Evolutionary conservation across 495 filamentous ascomycete species (phyloP), one percentile per base, ranked within the genome.

Genomic region (Podospora tetraspora): DNA sequence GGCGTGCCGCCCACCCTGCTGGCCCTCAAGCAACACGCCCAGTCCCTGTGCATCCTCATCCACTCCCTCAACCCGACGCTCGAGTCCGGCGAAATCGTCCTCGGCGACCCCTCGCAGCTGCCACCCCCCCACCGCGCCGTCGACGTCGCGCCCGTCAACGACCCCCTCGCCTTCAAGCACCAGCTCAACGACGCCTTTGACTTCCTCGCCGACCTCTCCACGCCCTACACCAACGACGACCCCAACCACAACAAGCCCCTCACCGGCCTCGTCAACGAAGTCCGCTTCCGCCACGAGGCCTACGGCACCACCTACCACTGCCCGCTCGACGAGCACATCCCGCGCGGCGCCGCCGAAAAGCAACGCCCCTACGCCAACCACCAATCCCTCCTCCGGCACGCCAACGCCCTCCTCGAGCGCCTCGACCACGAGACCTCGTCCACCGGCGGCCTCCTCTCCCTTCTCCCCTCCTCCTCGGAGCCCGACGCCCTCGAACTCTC

Each of bases 21-120:
- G 1, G 79, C 81, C 11, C 74, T 87, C 22, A 87, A 87, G 72
- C 83, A 85, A 71, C 84, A 86, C 65, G 84, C 81, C 11, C 85
- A 87, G 62, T 80, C 82, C 9, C 76, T 87, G 19, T 77, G 78
- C 62, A 73, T 80, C 7, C 76, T 87, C 21, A 86, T 87, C 70
- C 80, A 78, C 13, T 66, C 75, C 16, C 68, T 86, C 43, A 78
- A 72, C 9, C 77, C 84, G 43, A 74, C 62, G 61, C 23, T 72
- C 62, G 29, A 67, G 63, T 66, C 73, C 21, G 70, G 64, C 32
- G 68, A 80, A 65, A 67, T 79, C 58, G 68, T 68, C 27, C 59
- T 43, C 10, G 76, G 71, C 0, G 58, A 61, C 19, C 59, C 69
- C 10, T 23, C 58, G 1, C 25, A 22, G 16, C 34, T 21, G 5